A percentile compares a stretch with the other conserved stretches of the same genome.
These are phyloP conservation scores for Diaporthe aspalathi DNA, from an alignment of 2,329 filamentous ascomycete genomes.

Conservation along the genomic window DNA sequence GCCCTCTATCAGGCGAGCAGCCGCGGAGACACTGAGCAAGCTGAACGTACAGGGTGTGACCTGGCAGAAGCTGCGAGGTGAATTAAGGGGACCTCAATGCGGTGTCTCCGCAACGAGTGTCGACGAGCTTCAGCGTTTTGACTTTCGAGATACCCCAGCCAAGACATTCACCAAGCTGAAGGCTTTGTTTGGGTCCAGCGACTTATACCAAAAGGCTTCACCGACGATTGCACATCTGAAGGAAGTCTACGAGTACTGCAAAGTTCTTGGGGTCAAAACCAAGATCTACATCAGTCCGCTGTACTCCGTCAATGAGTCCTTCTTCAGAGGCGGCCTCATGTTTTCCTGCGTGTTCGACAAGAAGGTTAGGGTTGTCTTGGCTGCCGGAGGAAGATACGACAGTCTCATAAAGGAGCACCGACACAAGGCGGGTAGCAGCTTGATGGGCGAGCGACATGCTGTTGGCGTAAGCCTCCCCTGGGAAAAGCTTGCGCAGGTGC, in stretches of 20 bases:
- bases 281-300: constrained; percentile 89
- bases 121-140: constrained; percentile 89
- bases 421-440: constrained; percentile 67
- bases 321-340: constrained; percentile 85
- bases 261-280: constrained; percentile 77
- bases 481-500: constrained; percentile 80
- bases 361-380: constrained; percentile 86
- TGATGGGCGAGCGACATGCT: constrained; percentile 74
- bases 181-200: constrained; percentile 69
- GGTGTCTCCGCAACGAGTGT: constrained; percentile 90
- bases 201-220: constrained; percentile 79
- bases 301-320: constrained; percentile 89
- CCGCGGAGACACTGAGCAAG: constrained; percentile 87
- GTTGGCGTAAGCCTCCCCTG: constrained; percentile 94
- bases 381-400: constrained; percentile 94
- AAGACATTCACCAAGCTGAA: constrained; percentile 71
- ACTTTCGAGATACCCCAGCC: constrained; percentile 77
- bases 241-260: constrained; percentile 80
- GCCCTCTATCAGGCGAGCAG: constrained; percentile 71
- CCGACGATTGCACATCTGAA: constrained; percentile 83
- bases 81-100: constrained; percentile 83
- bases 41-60: constrained; percentile 84
- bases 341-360: constrained; percentile 93
- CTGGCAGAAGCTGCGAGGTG: constrained; percentile 85
- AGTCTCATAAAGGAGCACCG: constrained; percentile 86